phyloP scores from a whole-genome alignment of 176 grass and related monocot species.

The Phoenix roebelenii region DNA sequence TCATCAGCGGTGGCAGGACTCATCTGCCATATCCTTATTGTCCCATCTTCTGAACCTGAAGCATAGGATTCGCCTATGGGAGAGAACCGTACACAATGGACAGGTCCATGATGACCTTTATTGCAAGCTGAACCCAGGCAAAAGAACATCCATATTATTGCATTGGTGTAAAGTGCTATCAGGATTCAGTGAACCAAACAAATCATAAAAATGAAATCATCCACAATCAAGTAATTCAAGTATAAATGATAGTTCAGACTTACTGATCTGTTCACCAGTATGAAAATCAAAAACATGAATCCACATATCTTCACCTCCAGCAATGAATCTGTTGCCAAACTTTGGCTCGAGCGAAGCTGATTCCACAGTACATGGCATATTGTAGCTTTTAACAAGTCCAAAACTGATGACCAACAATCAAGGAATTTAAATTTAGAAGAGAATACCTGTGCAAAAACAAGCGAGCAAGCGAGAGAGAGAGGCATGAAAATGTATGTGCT shows the following conservation, averaged over 20 bases:
- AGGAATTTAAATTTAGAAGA: too few relatives aligned
- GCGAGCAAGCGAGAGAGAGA: too few relatives aligned
- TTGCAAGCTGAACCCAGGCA: constrained; percentile 50
- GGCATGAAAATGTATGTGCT: too few relatives aligned
- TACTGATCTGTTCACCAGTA: constrained; percentile 95
- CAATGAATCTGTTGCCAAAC: constrained; percentile 68
- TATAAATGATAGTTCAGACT: constrained; percentile 1
- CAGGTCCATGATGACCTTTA: constrained; percentile 94
- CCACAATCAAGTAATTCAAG: too few relatives aligned
- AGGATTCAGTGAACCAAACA: too few relatives aligned
- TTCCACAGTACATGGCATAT: constrained; percentile 85
- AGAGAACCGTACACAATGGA: constrained; percentile 88
- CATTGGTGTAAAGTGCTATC: too few relatives aligned
- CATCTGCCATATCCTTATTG: constrained; percentile 85
- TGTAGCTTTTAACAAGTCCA: constrained; percentile 92
- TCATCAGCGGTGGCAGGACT: constrained; percentile 46
- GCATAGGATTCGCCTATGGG: constrained; percentile 86
- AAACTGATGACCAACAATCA: constrained; percentile 44
- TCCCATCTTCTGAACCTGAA: constrained; percentile 94
- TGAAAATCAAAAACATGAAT: constrained; percentile 86
- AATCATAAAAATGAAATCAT: too few relatives aligned
- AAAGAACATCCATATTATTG: too few relatives aligned
- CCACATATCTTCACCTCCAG: constrained; percentile 98
- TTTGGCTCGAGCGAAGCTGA: constrained; percentile 94
- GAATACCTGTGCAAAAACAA: too few relatives aligned